phyloP scores from a whole-genome alignment of 2,329 filamentous ascomycete species.

The Fusarium floridanum region DNA sequence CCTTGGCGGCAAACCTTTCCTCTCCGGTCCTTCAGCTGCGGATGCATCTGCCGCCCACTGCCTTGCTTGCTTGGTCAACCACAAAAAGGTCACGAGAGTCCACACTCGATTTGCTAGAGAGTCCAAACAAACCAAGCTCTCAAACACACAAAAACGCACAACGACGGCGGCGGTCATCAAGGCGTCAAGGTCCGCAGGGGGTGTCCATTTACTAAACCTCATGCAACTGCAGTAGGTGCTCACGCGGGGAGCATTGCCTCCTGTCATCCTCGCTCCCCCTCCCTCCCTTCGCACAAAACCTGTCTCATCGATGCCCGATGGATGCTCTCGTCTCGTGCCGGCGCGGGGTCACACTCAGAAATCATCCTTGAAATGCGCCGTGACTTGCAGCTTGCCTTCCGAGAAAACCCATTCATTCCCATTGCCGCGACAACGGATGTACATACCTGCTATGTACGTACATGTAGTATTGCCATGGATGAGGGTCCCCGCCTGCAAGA shows the following conservation, averaged over 20 bases:
- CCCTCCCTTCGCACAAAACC: constrained; percentile 2
- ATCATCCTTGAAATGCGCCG: constrained; percentile 23
- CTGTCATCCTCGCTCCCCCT: constrained; percentile 18
- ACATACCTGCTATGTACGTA: constrained; percentile 1
- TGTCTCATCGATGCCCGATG: constrained; percentile 14
- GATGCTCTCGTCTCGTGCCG: not conserved
- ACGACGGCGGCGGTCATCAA: constrained; percentile 13
- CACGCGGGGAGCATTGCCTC: constrained; percentile 26
- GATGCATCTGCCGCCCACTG: not conserved
- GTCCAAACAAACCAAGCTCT: not conserved
- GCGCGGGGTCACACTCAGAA: constrained; percentile 18
- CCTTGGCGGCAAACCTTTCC: not conserved
- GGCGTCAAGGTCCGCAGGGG: constrained; percentile 21
- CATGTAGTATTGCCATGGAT: not conserved
- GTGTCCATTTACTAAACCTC: constrained; percentile 11
- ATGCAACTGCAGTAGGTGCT: constrained; percentile 26
- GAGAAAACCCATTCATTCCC: constrained; percentile 22
- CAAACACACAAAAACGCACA: not conserved
- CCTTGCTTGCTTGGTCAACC: not conserved
- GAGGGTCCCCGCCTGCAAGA: constrained; percentile 6
- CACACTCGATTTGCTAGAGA: not conserved
- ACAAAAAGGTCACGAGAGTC: constrained; percentile 6
- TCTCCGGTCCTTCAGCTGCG: not conserved
- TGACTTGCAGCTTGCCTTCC: constrained; percentile 34
- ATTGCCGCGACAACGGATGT: constrained; percentile 25